These are phyloP conservation scores for Spizellomyces sp. DNA, from an alignment of 192 early-diverging fungal genomes.

Conservation along the genomic window DNA sequence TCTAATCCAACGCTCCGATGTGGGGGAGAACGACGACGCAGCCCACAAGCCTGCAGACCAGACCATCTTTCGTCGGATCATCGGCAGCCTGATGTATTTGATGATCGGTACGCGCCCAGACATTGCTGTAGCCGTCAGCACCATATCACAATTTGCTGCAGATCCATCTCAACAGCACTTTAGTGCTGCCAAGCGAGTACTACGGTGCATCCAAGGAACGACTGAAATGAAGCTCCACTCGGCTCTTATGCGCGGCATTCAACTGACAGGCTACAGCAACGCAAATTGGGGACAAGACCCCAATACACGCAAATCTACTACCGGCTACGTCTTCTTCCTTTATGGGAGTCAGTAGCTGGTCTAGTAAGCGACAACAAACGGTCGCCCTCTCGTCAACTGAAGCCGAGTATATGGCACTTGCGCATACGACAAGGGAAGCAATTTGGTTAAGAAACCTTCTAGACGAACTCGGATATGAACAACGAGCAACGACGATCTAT, in stretches of 20 bases:
- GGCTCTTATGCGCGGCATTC: neutral
- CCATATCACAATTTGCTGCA: slow-evolving; percentile 6
- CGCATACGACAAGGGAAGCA: slow-evolving; percentile 11
- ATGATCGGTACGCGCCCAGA: slow-evolving; percentile 10
- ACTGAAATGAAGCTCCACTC: too few relatives aligned
- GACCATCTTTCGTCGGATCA: neutral
- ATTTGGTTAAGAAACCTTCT: slow-evolving; percentile 15
- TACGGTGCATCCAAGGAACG: slow-evolving; percentile 33
- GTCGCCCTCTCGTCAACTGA: slow-evolving; percentile 36
- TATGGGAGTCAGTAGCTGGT: slow-evolving; percentile 22
- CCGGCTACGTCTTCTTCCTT: slow-evolving; percentile 37
- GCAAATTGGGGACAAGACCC: slow-evolving; percentile 46
- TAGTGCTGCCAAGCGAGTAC: slow-evolving; percentile 19
- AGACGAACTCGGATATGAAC: neutral
- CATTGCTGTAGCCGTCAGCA: slow-evolving; percentile 9
- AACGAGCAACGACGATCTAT: neutral
- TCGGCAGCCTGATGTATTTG: slow-evolving; percentile 15
- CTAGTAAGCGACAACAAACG: slow-evolving; percentile 16
- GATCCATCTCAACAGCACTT: slow-evolving; percentile 7
- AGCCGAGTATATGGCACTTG: slow-evolving; percentile 24
- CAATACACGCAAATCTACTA: slow-evolving; percentile 31
- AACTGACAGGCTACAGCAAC: slow-evolving; percentile 31
- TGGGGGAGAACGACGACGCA: neutral
- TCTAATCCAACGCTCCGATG: neutral
- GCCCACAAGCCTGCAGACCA: too few relatives aligned